Percentiles rank a stretch among this genome's conserved stretches.
These are phyloP conservation scores for Blastobotrys persicus DNA, from an alignment of 1,139 yeast genomes.

Conservation along the genomic window DNA sequence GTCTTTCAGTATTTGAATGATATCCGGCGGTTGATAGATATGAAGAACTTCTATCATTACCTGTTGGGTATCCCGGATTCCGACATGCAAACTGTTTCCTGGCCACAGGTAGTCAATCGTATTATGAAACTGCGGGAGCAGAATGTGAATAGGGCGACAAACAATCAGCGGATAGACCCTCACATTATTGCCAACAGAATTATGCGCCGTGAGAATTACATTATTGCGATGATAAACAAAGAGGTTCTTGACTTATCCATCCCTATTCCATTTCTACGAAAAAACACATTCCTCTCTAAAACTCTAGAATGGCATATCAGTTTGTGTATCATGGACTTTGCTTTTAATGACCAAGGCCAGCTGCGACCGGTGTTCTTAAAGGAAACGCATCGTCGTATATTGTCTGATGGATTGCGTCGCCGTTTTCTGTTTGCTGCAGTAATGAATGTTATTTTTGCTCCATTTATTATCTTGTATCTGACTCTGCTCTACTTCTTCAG, in stretches of 20 bases:
- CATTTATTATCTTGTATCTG: constrained; percentile 80
- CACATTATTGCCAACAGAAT: constrained; percentile 93
- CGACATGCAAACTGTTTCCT: constrained; percentile 88
- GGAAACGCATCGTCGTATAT: constrained; percentile 63
- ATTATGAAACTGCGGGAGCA: constrained; percentile 73
- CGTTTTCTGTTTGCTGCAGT: constrained; percentile 87
- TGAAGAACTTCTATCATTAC: constrained; percentile 62
- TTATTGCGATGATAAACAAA: constrained; percentile 84
- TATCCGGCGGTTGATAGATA: constrained; percentile 55
- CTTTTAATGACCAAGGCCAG: constrained; percentile 82
- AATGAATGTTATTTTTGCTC: constrained; percentile 76
- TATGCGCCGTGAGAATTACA: constrained; percentile 91
- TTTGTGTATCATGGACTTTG: constrained; percentile 80
- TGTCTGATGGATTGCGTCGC: constrained; percentile 68
- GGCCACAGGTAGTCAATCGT: constrained; percentile 85
- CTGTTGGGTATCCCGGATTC: constrained; percentile 69
- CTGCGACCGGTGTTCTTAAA: constrained; percentile 70
- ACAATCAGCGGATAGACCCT: constrained; percentile 74
- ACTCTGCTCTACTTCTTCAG: constrained; percentile 79
- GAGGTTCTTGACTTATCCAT: constrained; percentile 66
- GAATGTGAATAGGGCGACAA: constrained; percentile 63
- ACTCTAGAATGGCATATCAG: constrained; percentile 94
- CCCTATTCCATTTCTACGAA: constrained; percentile 44
- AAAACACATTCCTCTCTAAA: constrained; percentile 58
- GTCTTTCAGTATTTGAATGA: constrained; percentile 53